Percentiles rank a stretch among this genome's conserved stretches.
These are phyloP conservation scores for Sporobolomyces roseus DNA, from an alignment of 768 basidiomycete species.

Conservation along the genomic window DNA sequence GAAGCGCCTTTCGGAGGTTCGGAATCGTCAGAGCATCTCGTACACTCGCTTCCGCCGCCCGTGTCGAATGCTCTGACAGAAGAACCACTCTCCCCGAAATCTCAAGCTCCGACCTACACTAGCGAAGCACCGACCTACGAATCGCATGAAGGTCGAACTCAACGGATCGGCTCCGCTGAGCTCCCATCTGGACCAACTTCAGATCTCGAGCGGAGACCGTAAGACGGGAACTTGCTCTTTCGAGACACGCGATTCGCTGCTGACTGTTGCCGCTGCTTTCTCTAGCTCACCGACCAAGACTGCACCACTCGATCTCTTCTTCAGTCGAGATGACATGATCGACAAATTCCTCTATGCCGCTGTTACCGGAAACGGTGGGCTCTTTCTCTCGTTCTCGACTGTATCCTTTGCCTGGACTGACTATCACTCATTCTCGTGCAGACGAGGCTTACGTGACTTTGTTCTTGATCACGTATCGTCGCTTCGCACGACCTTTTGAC, in stretches of 20 bases:
- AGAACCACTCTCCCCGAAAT: background rate
- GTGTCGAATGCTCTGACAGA: background rate
- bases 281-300: background rate
- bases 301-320: slow-evolving; percentile 39
- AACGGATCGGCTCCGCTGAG: background rate
- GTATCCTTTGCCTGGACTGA: no score
- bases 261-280: background rate
- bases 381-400: background rate
- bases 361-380: slow-evolving; percentile 43
- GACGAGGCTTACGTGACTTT: slow-evolving; percentile 44
- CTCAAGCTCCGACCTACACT: background rate
- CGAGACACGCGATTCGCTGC: background rate
- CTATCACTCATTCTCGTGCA: slow-evolving; percentile 4
- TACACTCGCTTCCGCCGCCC: background rate
- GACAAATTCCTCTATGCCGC: slow-evolving; percentile 46
- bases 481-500: slow-evolving; percentile 43
- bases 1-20: slow-evolving; percentile 16
- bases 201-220: background rate
- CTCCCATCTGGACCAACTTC: background rate
- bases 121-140: slow-evolving; percentile 5
- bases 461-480: slow-evolving; percentile 44
- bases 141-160: background rate
- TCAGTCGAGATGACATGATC: slow-evolving; percentile 41
- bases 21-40: background rate
- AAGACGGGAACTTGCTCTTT: background rate